phyloP scores from a whole-genome alignment of 2,329 filamentous ascomycete genomes.

The Diaporthe sp. region DNA sequence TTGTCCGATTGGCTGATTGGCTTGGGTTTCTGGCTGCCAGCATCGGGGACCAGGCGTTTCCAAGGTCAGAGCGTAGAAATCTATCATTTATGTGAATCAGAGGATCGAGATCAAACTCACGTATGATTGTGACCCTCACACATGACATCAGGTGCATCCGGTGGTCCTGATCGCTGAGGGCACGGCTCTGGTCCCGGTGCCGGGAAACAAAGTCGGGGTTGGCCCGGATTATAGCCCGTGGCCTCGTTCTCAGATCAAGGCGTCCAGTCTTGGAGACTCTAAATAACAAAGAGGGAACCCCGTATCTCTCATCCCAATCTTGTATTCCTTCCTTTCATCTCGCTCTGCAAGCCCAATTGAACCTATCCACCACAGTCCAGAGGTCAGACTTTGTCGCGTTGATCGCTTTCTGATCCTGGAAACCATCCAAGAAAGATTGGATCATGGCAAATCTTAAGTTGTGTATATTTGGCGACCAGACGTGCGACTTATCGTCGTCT shows the following conservation, averaged over 20 bases:
- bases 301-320: background rate
- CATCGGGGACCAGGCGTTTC: background rate
- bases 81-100: background rate
- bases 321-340: background rate
- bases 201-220: background rate
- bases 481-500: conserved; percentile 40
- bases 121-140: background rate
- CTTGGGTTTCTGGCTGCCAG: background rate
- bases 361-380: background rate
- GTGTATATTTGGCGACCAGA: conserved; percentile 45
- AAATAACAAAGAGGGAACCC: background rate
- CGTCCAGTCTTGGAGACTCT: background rate
- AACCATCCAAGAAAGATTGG: background rate
- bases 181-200: background rate
- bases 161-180: background rate
- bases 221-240: background rate
- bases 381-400: conserved; percentile 6
- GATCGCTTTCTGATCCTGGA: conserved; percentile 6
- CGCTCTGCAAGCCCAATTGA: background rate
- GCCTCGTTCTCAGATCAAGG: background rate
- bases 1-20: conserved; percentile 1
- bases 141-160: background rate
- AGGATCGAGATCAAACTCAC: background rate
- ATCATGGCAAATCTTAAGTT: conserved; percentile 34
- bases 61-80: background rate